Evolutionary conservation across 2,329 filamentous ascomycete species (phyloP).

Genomic region (Biscogniauxia mediterranea): DNA sequence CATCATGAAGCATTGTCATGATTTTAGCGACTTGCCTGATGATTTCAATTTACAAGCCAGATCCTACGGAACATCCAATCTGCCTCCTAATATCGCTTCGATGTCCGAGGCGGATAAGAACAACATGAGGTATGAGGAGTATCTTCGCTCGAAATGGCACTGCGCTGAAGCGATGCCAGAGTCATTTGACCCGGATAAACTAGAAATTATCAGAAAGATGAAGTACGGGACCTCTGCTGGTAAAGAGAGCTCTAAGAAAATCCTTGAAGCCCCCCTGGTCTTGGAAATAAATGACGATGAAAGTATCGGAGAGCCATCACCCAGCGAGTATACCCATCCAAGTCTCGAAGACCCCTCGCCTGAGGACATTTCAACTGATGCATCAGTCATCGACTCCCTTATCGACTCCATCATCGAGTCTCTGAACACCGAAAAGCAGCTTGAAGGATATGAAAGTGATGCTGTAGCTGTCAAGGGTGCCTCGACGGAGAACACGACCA

Average conservation of each 20-base stretch:
- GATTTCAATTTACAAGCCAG: not conserved
- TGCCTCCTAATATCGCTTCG: not conserved
- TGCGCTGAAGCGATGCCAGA: slow-evolving; percentile 11
- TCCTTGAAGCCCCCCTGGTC: not conserved
- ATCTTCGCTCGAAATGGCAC: slow-evolving; percentile 15
- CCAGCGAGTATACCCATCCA: not conserved
- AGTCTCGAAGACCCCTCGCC: not conserved
- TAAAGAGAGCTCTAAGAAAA: not conserved
- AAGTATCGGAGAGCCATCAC: not conserved
- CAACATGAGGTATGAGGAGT: slow-evolving; percentile 4
- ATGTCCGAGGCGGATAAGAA: slow-evolving; percentile 5
- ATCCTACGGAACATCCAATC: not conserved
- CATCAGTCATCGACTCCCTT: slow-evolving; percentile 1
- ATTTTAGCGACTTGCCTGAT: not conserved
- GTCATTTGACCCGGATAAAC: slow-evolving; percentile 13
- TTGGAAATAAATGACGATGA: not conserved
- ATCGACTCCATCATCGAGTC: not conserved
- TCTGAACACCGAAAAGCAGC: slow-evolving; percentile 10
- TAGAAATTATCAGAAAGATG: slow-evolving; percentile 9
- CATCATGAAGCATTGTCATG: not conserved
- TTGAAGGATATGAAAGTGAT: slow-evolving; percentile 11
- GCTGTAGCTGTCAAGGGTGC: not conserved
- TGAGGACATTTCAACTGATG: not conserved
- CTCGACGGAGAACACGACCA: slow-evolving; percentile 2
- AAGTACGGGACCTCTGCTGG: not conserved